Base-by-base conservation (phyloP, 2,329 filamentous ascomycete species). In the Xylariaceae sp. region DNA sequence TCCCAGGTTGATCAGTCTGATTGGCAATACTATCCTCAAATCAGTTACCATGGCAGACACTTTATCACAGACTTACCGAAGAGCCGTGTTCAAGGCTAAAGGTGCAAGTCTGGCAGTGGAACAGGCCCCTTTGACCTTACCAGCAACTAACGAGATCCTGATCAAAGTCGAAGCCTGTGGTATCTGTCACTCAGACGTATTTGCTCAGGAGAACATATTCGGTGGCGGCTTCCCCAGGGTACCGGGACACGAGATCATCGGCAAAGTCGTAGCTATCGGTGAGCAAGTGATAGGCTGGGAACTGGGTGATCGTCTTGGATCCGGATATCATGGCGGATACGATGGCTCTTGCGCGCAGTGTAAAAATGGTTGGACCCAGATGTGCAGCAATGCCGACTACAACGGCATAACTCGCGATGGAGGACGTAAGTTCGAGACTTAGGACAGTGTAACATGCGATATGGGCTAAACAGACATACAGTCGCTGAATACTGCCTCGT, bases 201-300 rank as follows among this genome's bases (percentile, higher is more conserved):
- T 56, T 16, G 64, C 66, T 2, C 68, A 71, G 48, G 50, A 68
- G 26, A 69, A 73, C 29, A 71, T 76, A 1, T 72, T 79, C 49
- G 60, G 70, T 2, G 77, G 76, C 14, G 64, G 69, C 1, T 75
- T 83, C 29, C 64, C 67, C 1, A 28, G 61, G 72, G 78, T 28
- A 71, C 82, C 84, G 1, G 86, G 86, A 7, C 85, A 89, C 67
- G 86, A 89, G 67, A 75, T 85, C 28, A 83, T 89, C 58, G 86
- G 86, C 6, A 76, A 75, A 2, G 76, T 89, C 3, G 84, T 79
- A 12, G 80, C 79, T 2, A 70, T 87, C 1, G 80, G 81, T 2
- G 73, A 78, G 0, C 72, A 72, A 2, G 83, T 83, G 57, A 78
- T 76, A 55, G 75, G 74, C 17, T 87, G 82, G 81, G 81, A 82